Evolutionary conservation across 2,329 filamentous ascomycete species (phyloP).

Genomic region (Paraphoma sp.): DNA sequence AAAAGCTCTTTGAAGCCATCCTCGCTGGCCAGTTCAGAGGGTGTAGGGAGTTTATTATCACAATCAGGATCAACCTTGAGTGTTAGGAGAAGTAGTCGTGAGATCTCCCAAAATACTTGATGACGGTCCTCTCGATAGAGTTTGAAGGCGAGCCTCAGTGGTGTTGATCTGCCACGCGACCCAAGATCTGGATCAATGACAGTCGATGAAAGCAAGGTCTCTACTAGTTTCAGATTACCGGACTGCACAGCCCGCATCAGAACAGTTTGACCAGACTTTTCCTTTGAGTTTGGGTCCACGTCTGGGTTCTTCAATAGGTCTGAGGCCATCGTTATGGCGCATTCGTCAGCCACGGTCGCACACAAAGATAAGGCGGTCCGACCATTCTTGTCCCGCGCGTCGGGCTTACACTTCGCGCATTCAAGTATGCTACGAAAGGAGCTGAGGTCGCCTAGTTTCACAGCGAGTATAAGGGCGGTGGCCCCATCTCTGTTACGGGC

Average conservation of each 20-base stretch:
- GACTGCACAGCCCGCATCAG: slow-evolving; percentile 2
- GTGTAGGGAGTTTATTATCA: background rate
- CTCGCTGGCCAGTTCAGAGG: background rate
- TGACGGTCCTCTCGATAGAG: background rate
- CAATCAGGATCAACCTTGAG: background rate
- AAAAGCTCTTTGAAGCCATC: background rate
- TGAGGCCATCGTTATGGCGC: background rate
- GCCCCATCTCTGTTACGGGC: background rate
- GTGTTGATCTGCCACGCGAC: background rate
- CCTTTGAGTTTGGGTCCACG: slow-evolving; percentile 1
- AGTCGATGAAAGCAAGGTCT: background rate
- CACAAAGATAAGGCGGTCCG: slow-evolving; percentile 2
- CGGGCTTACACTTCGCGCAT: background rate
- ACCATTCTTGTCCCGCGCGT: background rate
- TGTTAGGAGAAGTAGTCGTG: background rate
- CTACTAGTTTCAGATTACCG: background rate
- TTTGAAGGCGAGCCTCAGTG: background rate
- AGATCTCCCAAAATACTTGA: background rate
- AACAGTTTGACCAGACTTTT: slow-evolving; percentile 1
- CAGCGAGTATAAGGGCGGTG: slow-evolving; percentile 1
- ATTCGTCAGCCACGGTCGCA: background rate
- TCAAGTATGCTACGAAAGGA: background rate
- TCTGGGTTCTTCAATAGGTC: background rate
- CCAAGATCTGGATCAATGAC: background rate
- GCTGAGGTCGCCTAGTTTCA: background rate